phyloP scores from a whole-genome alignment of 305 asterid species.

The Coffea humblotiana region DNA sequence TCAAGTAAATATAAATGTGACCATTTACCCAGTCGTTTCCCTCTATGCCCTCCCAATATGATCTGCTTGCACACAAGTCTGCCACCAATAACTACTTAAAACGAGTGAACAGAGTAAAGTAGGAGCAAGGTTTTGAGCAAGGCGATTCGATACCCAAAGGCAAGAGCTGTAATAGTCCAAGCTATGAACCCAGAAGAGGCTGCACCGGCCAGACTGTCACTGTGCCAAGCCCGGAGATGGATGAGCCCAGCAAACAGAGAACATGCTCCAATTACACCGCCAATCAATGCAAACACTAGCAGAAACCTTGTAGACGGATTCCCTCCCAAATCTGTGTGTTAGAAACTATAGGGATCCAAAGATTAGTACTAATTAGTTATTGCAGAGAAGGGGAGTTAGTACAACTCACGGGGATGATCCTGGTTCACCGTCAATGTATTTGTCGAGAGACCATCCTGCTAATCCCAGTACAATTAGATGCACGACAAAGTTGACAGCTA shows the following conservation, averaged over 20 bases:
- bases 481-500: conserved; percentile 64
- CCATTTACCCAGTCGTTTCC: conserved; percentile 71
- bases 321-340: conserved; percentile 66
- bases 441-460: conserved; percentile 74
- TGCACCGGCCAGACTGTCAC: conserved; percentile 51
- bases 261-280: conserved; percentile 60
- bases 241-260: conserved; percentile 49
- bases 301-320: conserved; percentile 65
- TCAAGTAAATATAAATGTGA: background rate
- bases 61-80: conserved; percentile 88
- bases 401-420: conserved; percentile 59
- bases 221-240: conserved; percentile 56
- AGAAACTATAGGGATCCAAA: no score
- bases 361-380: no score
- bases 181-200: conserved; percentile 52
- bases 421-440: conserved; percentile 85
- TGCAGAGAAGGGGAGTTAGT: no score
- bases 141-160: conserved; percentile 52
- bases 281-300: conserved; percentile 54
- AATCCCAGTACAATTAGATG: conserved; percentile 52
- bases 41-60: conserved; percentile 73
- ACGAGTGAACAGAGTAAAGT: background rate
- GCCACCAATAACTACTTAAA: conserved; percentile 7
- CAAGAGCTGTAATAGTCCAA: conserved; percentile 59
- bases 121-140: background rate